Conservation (phyloP, 225 moss, liverwort and hornwort species). For the Pseudoscleropodium purum region DNA sequence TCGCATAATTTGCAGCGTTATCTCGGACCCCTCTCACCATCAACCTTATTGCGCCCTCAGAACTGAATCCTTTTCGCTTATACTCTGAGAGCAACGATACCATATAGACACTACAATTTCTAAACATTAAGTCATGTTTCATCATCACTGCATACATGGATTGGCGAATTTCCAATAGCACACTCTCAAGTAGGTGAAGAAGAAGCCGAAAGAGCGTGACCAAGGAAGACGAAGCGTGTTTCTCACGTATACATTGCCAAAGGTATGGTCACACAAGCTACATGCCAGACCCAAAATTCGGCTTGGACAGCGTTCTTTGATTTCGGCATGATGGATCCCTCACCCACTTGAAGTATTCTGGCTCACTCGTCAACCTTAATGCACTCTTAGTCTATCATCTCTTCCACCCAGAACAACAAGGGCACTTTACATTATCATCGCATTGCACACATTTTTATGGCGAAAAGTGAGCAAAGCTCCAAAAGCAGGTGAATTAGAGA, state of each 20-base stretch:
- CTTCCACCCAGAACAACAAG: background rate
- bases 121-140: background rate
- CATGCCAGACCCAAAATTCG: background rate
- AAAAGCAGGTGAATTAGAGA: background rate
- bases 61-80: background rate
- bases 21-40: background rate
- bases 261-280: background rate
- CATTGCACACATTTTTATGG: background rate
- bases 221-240: background rate
- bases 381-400: background rate
- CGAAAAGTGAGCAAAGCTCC: background rate
- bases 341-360: background rate
- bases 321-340: background rate
- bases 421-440: background rate
- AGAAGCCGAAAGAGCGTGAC: background rate
- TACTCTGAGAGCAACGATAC: background rate
- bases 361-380: background rate
- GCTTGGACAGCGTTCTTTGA: background rate
- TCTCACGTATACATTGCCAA: background rate
- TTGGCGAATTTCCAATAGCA: background rate
- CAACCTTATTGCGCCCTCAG: background rate
- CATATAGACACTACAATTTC: background rate
- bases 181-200: background rate
- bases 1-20: conserved; percentile 31
- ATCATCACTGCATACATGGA: background rate